phyloP scores from a whole-genome alignment of 768 basidiomycete species.

The Leucogyrophana mollusca region DNA sequence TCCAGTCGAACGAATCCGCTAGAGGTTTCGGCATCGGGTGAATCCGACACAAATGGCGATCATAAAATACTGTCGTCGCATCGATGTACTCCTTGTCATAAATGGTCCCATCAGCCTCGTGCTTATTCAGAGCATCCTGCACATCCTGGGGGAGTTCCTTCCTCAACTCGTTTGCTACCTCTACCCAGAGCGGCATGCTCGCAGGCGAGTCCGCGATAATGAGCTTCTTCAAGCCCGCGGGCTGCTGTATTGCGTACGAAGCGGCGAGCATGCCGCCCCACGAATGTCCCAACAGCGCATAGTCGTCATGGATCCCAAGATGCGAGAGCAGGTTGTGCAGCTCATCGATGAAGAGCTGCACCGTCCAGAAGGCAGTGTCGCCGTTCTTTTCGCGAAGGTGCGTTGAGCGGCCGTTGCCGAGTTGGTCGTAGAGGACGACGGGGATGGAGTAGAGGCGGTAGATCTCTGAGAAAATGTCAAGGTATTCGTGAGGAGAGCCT shows the following conservation, averaged over 20 bases:
- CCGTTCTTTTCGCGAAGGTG: constrained; percentile 48
- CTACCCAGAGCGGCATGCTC: constrained; percentile 42
- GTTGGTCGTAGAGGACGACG: constrained; percentile 55
- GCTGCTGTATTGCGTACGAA: constrained; percentile 31
- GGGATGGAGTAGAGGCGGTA: constrained; percentile 36
- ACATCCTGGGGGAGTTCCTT: constrained; percentile 39
- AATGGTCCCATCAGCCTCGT: constrained; percentile 45
- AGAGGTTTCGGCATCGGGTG: constrained; percentile 46
- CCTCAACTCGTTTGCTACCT: constrained; percentile 28
- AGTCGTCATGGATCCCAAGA: constrained; percentile 43
- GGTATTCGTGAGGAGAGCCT: constrained; percentile 42
- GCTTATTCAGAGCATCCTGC: constrained; percentile 37
- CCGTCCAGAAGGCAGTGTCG: constrained; percentile 46
- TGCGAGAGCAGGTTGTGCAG: constrained; percentile 44
- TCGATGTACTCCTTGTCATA: constrained; percentile 43
- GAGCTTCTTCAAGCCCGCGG: constrained; percentile 45
- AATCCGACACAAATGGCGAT: constrained; percentile 40
- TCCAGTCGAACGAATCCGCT: constrained; percentile 25
- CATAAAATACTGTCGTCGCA: constrained; percentile 41
- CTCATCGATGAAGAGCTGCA: constrained; percentile 50
- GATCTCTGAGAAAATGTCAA: constrained; percentile 39
- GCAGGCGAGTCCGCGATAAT: constrained; percentile 47
- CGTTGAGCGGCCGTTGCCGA: constrained; percentile 54
- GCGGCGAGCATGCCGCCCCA: constrained; percentile 47
- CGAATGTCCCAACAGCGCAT: constrained; percentile 42